A percentile compares a stretch with the other conserved stretches of the same genome.
Conservation (phyloP, 305 asterid genomes). For the Withania somnifera region DNA sequence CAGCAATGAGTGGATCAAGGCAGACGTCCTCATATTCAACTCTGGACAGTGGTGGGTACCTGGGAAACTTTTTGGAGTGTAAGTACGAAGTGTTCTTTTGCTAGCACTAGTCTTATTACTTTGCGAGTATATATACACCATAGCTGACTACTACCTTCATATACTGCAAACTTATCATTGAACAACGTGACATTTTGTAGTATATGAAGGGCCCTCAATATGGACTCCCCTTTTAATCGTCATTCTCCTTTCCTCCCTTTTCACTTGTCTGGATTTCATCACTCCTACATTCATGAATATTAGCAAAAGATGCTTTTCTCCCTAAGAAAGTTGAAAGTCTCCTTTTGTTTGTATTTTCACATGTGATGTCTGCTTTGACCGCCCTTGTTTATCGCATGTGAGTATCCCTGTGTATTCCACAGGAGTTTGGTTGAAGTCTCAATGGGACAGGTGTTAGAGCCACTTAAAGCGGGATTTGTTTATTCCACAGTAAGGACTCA, state of each 20-base stretch:
- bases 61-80: slow-evolving; percentile 59
- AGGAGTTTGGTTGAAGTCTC: not conserved
- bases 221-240: not conserved
- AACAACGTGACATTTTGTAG: not conserved
- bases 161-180: not conserved
- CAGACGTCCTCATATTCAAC: slow-evolving; percentile 61
- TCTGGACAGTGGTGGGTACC: slow-evolving; percentile 87
- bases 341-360: not conserved
- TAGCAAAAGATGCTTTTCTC: not conserved
- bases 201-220: not conserved
- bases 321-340: not conserved
- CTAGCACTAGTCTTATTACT: not conserved
- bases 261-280: not conserved
- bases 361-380: not conserved
- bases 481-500: not conserved
- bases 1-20: slow-evolving; percentile 50
- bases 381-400: not conserved
- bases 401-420: not conserved
- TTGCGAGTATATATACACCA: not conserved
- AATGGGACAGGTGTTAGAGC: not conserved
- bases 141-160: not conserved
- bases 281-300: not conserved
- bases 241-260: not conserved
- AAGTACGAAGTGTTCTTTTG: slow-evolving; percentile 15
- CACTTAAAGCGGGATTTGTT: not conserved